These are phyloP conservation scores for Proliferodiscus dingleyae DNA, from an alignment of 2,329 filamentous ascomycete species.

Conservation along the genomic window DNA sequence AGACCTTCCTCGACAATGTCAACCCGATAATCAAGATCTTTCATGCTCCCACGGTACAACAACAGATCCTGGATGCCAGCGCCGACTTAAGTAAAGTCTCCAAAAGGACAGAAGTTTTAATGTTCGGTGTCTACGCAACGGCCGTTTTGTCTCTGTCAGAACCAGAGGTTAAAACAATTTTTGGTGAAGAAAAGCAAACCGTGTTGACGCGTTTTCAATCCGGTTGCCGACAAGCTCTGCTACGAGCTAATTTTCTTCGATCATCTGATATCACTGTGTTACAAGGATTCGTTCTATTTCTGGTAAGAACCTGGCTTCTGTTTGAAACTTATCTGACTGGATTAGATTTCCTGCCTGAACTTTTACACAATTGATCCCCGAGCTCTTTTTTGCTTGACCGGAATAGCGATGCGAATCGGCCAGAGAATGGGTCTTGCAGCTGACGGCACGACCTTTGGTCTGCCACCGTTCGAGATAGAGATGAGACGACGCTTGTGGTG, in stretches of 20 bases:
- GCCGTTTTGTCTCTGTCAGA: constrained; percentile 55
- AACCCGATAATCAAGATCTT: constrained; percentile 65
- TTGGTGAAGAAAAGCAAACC: constrained; percentile 47
- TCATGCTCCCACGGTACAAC: constrained; percentile 61
- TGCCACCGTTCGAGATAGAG: constrained; percentile 49
- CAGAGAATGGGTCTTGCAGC: constrained; percentile 45
- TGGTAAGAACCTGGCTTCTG: constrained; percentile 44
- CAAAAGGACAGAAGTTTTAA: constrained; percentile 57
- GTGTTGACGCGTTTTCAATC: constrained; percentile 50
- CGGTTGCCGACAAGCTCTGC: constrained; percentile 59
- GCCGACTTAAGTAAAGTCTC: constrained; percentile 40
- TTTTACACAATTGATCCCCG: constrained; percentile 36
- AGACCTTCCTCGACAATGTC: constrained; percentile 64
- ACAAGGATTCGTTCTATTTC: constrained; percentile 63
- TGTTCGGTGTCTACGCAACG: constrained; percentile 62
- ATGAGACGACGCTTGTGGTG: constrained; percentile 58
- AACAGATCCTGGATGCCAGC: constrained; percentile 58
- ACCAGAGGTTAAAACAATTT: constrained; percentile 45
- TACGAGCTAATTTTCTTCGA: constrained; percentile 61
- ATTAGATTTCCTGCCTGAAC: constrained; percentile 30
- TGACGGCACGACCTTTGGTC: constrained; percentile 33
- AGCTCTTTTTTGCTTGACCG: constrained; percentile 45
- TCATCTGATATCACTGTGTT: constrained; percentile 60
- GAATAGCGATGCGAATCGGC: constrained; percentile 43
- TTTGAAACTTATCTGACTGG: constrained; percentile 7